Base-by-base conservation (phyloP, 2,329 filamentous ascomycete species). In the Plenodomus lindquistii region DNA sequence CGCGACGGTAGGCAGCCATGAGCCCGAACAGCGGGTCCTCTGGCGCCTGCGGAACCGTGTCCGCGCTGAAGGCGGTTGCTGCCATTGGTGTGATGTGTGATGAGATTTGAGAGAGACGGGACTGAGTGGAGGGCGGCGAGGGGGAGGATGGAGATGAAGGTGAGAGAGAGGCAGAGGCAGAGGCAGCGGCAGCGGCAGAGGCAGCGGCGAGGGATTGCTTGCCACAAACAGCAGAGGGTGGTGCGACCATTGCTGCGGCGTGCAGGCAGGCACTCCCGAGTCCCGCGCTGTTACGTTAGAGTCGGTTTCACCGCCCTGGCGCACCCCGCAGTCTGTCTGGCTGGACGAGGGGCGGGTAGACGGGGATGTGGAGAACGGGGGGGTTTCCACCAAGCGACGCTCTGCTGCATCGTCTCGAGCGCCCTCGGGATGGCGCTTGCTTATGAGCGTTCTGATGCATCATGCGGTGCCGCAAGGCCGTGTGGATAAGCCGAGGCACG, bases 11-110 rank as follows among this genome's bases (percentile, higher is more conserved):
- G 53, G 90, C 91, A 55, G 88, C 85, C 83, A 93, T 91, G 65
- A 99, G 79, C 48, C 93, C 92, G 71, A 99, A 99, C 70, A 99
- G 84, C 58, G 93, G 86, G 77, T 99, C 94, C 74, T 96, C 92
- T 40, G 94, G 92, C 52, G 94, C 94, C 76, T 93, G 87, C 65
- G 92, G 89, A 50, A 97, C 90, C 59, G 81, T 78, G 67, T 88
- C 83, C 66, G 87, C 81, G 53, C 86, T 83, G 78, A 96, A 96
- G 68, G 82, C 84, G 62, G 88, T 87, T 48, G 80, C 71, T 66
- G 77, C 69, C 55, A 74, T 75, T 64, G 84, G 80, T 69, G 85
- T 81, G 81, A 94, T 87, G 75, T 94, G 90, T 69, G 78, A 79
- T 63, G 81, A 80, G 64, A 91, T 81, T 65, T 78, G 85, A 63